These are phyloP conservation scores for Xylariales sp. DNA, from an alignment of 2,329 filamentous ascomycete species.

Conservation along the genomic window DNA sequence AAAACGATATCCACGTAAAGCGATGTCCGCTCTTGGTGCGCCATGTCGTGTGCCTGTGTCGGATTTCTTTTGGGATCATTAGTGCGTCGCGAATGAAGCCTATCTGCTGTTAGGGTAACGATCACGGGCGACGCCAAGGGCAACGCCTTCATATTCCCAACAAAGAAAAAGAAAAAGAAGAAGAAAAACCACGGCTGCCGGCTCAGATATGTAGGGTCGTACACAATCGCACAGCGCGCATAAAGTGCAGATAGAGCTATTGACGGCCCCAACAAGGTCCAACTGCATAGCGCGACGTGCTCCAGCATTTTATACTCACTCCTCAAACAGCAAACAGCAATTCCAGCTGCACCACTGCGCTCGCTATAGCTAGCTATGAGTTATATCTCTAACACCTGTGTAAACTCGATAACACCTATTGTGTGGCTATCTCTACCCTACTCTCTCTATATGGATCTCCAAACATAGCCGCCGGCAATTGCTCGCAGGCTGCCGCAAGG, in stretches of 20 bases:
- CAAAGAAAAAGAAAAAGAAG: too few relatives aligned
- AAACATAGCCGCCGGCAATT: constrained; percentile 26
- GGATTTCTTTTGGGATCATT: constrained; percentile 62
- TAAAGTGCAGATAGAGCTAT: constrained; percentile 4
- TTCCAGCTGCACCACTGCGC: neutral
- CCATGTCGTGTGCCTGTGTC: constrained; percentile 69
- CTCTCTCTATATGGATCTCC: constrained; percentile 7
- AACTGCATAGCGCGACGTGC: neutral
- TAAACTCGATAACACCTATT: neutral
- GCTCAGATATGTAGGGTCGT: neutral
- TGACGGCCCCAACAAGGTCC: neutral
- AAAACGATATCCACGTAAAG: constrained; percentile 64
- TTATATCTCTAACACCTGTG: neutral
- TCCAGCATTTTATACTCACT: constrained; percentile 18
- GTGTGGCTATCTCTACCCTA: neutral
- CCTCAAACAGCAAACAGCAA: neutral
- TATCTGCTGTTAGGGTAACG: constrained; percentile 64
- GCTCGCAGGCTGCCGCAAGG: constrained; percentile 9
- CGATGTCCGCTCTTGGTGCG: constrained; percentile 58
- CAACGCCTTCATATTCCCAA: too few relatives aligned
- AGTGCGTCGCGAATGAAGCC: constrained; percentile 68
- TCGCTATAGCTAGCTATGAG: neutral
- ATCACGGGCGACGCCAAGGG: too few relatives aligned
- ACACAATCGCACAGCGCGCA: constrained; percentile 1
- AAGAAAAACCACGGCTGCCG: too few relatives aligned